Evolutionary conservation across 331 rosid genomes (phyloP).

Genomic region (Erythrophleum ivorense): DNA sequence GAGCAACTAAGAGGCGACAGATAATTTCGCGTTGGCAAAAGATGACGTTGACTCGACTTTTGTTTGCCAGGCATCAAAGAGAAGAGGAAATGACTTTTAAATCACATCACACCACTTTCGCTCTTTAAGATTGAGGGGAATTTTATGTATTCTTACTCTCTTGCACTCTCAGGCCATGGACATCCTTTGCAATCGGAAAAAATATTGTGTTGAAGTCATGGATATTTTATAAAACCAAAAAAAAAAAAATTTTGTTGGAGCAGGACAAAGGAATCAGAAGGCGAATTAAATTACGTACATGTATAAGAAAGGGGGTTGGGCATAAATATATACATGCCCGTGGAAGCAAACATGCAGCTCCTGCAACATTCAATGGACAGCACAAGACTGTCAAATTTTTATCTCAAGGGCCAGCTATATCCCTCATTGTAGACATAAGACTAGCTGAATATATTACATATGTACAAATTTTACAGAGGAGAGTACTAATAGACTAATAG

Average conservation of each 20-base stretch:
- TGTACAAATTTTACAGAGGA: conserved; percentile 51
- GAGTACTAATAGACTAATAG: neutral
- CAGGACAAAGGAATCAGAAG: neutral
- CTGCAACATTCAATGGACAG: conserved; percentile 8
- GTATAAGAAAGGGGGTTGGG: neutral
- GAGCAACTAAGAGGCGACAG: neutral
- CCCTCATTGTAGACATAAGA: conserved; percentile 14
- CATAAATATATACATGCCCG: conserved; percentile 1
- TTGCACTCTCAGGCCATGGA: neutral
- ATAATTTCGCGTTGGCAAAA: neutral
- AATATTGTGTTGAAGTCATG: neutral
- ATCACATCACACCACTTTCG: neutral
- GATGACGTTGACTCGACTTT: neutral
- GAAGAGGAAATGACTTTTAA: neutral
- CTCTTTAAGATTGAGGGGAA: neutral
- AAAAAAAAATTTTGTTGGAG: neutral
- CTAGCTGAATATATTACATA: conserved; percentile 31
- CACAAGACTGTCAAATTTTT: conserved; percentile 15
- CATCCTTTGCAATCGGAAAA: neutral
- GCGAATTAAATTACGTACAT: neutral
- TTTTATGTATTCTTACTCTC: neutral
- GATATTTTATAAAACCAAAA: neutral
- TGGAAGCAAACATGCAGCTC: conserved; percentile 27
- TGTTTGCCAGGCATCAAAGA: neutral
- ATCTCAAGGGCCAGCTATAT: neutral